phyloP scores from a whole-genome alignment of 176 grass and related monocot species.

The Triticum dicoccoides region DNA sequence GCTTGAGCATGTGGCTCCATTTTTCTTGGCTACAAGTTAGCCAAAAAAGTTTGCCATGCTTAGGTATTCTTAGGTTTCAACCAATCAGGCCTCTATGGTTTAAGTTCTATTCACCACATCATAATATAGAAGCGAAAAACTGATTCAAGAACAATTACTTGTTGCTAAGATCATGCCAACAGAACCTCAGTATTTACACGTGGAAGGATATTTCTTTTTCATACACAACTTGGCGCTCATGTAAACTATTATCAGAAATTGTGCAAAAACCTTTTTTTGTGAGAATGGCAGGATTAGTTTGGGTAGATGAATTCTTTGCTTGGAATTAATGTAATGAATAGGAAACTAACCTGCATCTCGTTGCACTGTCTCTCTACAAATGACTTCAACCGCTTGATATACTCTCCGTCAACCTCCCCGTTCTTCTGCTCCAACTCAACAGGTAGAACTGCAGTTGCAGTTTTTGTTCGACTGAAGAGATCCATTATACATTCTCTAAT shows the following conservation, averaged over 20 bases:
- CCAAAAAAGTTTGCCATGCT: not conserved
- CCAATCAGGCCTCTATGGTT: not conserved
- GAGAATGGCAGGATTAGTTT: constrained; percentile 1
- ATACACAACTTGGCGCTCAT: constrained; percentile 25
- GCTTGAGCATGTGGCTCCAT: not conserved
- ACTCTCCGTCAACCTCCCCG: constrained; percentile 76
- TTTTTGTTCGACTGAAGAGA: constrained; percentile 78
- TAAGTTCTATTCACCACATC: not conserved
- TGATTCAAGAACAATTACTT: constrained; percentile 10
- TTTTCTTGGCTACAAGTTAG: not conserved
- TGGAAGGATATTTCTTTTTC: constrained; percentile 40
- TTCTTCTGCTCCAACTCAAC: constrained; percentile 87
- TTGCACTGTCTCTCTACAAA: constrained; percentile 97
- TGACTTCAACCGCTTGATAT: constrained; percentile 76
- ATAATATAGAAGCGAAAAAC: constrained; percentile 7
- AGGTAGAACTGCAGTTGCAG: constrained; percentile 69
- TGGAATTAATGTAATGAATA: not conserved
- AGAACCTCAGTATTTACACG: constrained; percentile 40
- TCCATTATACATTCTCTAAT: constrained; percentile 87
- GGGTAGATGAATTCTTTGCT: not conserved
- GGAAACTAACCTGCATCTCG: constrained; percentile 87
- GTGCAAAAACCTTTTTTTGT: not conserved
- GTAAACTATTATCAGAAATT: constrained; percentile 16
- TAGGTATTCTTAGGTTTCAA: not conserved
- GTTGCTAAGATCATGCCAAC: constrained; percentile 32